Conservation (phyloP, 2,329 filamentous ascomycete genomes). For the Pseudogymnoascus sp. region DNA sequence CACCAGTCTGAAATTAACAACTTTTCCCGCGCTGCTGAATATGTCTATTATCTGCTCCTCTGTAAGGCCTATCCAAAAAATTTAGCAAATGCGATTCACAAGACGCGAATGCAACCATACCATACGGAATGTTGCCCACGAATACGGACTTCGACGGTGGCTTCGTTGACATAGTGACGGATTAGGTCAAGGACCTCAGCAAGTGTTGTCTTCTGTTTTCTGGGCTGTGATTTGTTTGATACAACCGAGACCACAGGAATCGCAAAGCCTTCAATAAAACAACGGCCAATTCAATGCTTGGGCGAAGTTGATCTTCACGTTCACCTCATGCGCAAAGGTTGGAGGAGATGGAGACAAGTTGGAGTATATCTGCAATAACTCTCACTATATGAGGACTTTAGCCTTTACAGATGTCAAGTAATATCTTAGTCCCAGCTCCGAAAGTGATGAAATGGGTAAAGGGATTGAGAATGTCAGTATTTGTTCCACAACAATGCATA, state of each 20-base stretch:
- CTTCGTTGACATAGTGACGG: slow-evolving; percentile 57
- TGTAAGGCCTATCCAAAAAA: slow-evolving; percentile 60
- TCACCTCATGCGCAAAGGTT: slow-evolving; percentile 8
- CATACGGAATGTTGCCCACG: slow-evolving; percentile 79
- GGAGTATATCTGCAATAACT: slow-evolving; percentile 10
- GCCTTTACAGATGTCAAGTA: neutral
- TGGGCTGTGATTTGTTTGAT: neutral
- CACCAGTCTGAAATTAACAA: slow-evolving; percentile 84
- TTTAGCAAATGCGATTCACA: slow-evolving; percentile 15
- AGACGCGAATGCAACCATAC: slow-evolving; percentile 34
- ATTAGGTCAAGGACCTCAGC: slow-evolving; percentile 6
- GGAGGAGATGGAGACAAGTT: neutral
- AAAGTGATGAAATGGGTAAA: neutral
- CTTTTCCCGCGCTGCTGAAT: slow-evolving; percentile 80
- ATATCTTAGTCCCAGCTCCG: neutral
- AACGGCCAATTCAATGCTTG: neutral
- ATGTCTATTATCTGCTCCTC: slow-evolving; percentile 95
- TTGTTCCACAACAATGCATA: slow-evolving; percentile 7
- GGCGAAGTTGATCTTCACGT: slow-evolving; percentile 3
- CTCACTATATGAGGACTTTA: slow-evolving; percentile 9
- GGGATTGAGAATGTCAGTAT: neutral
- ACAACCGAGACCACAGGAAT: neutral
- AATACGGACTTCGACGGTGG: slow-evolving; percentile 73
- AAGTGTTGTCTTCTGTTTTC: neutral
- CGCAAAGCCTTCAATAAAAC: neutral